Evolutionary conservation across 257 asterid genomes (phyloP).

Genomic region (Solanum habrochaites): DNA sequence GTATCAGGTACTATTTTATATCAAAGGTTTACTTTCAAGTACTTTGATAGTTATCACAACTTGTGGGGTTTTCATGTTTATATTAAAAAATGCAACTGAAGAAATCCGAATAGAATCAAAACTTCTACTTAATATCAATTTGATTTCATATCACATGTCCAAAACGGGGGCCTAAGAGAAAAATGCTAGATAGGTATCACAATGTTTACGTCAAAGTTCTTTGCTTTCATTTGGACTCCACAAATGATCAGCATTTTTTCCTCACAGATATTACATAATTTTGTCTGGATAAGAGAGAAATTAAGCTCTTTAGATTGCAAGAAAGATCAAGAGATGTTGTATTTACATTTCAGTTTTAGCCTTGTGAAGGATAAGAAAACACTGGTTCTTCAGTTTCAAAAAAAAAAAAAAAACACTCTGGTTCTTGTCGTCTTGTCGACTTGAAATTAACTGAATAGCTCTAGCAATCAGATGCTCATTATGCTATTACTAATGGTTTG

Average conservation of each 20-base stretch:
- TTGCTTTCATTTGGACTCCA: neutral
- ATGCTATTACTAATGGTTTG: neutral
- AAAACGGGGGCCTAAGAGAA: neutral
- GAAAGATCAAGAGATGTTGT: neutral
- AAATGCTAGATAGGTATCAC: neutral
- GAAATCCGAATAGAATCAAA: neutral
- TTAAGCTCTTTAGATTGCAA: neutral
- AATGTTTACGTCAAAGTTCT: neutral
- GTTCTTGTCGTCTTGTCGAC: neutral
- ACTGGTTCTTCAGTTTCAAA: neutral
- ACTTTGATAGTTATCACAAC: neutral
- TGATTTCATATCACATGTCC: neutral
- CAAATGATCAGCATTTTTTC: neutral
- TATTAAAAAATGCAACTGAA: neutral
- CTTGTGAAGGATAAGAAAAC: neutral
- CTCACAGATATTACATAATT: neutral
- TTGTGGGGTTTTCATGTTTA: neutral
- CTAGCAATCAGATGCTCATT: neutral
- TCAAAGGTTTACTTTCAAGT: neutral
- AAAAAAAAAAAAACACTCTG: neutral
- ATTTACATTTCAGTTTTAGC: neutral
- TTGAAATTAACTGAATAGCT: neutral
- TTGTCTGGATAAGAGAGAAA: neutral
- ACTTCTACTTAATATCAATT: neutral
- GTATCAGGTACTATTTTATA: constrained; percentile 43